phyloP scores from a whole-genome alignment of 2,329 filamentous ascomycete genomes.

The Fusarium sp. region DNA sequence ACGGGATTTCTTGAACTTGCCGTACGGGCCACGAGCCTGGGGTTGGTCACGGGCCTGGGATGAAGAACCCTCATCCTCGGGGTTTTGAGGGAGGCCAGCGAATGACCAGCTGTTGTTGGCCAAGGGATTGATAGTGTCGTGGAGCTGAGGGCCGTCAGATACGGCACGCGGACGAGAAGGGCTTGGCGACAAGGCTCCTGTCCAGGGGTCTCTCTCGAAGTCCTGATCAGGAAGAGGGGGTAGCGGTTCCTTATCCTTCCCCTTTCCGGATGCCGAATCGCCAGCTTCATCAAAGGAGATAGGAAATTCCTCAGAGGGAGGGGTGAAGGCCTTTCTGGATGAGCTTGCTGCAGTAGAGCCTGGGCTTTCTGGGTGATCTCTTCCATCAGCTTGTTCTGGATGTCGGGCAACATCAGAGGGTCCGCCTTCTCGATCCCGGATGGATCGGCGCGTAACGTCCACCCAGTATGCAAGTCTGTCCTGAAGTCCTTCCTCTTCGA shows the following conservation, averaged over 20 bases:
- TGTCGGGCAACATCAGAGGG: slow-evolving; percentile 1
- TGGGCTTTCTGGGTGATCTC: slow-evolving; percentile 34
- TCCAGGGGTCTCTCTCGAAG: slow-evolving; percentile 7
- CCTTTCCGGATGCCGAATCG: slow-evolving; percentile 25
- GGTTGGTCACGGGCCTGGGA: background rate
- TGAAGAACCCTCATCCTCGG: slow-evolving; percentile 12
- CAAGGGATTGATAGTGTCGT: slow-evolving; percentile 61
- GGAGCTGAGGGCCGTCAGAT: slow-evolving; percentile 66
- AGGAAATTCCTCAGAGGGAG: slow-evolving; percentile 38
- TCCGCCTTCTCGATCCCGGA: slow-evolving; percentile 22
- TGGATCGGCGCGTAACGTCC: slow-evolving; percentile 58
- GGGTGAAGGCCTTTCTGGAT: slow-evolving; percentile 39
- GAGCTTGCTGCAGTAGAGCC: slow-evolving; percentile 42
- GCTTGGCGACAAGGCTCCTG: slow-evolving; percentile 25
- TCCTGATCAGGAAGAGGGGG: slow-evolving; percentile 18
- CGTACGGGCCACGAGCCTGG: background rate
- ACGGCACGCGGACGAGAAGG: slow-evolving; percentile 62
- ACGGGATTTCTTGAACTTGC: slow-evolving; percentile 1
- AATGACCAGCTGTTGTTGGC: slow-evolving; percentile 74
- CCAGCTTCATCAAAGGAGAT: slow-evolving; percentile 18
- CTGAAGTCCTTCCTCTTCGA: slow-evolving; percentile 69
- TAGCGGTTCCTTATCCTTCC: slow-evolving; percentile 29
- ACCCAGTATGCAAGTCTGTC: slow-evolving; percentile 71
- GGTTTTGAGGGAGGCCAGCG: slow-evolving; percentile 51
- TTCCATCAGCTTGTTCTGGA: background rate